Evolutionary conservation across 148 eudicot species (phyloP).

Genomic region (Rhododendron ferrugineum): DNA sequence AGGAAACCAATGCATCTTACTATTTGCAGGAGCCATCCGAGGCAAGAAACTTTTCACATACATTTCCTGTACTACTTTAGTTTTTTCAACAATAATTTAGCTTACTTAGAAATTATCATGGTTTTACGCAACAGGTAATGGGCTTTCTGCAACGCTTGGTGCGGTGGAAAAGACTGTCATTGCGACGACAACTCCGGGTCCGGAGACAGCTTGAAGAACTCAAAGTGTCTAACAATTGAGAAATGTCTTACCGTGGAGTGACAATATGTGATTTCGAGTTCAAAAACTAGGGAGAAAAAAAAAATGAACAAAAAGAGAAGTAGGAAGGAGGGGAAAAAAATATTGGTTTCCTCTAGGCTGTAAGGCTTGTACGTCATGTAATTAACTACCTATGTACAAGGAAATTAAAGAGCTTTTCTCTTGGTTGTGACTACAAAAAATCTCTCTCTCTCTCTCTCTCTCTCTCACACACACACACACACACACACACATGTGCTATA

Average conservation of each 20-base stretch:
- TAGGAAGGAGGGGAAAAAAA: not conserved
- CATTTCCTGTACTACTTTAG: not conserved
- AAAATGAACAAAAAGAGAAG: not conserved
- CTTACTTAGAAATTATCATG: not conserved
- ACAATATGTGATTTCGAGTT: not conserved
- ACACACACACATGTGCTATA: too few relatives aligned
- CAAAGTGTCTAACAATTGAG: constrained; percentile 11
- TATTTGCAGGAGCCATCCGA: constrained; percentile 77
- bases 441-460: not conserved
- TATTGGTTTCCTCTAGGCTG: not conserved
- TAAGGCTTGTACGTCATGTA: constrained; percentile 23
- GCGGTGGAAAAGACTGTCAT: constrained; percentile 40
- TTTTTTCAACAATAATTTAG: not conserved
- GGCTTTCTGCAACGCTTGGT: constrained; percentile 65
- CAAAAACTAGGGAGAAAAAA: not conserved
- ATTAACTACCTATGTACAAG: constrained; percentile 19
- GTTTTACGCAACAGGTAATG: constrained; percentile 51
- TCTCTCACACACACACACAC: not conserved
- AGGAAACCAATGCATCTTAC: constrained; percentile 85
- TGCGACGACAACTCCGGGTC: constrained; percentile 38
- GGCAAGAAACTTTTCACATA: constrained; percentile 23
- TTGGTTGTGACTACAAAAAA: not conserved
- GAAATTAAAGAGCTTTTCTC: constrained; percentile 1
- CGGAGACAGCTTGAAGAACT: constrained; percentile 17
- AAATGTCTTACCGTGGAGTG: not conserved